A percentile compares a stretch with the other conserved stretches of the same genome.
Evolutionary conservation across 2,329 filamentous ascomycete species (phyloP).

Genomic region (Claviceps purpurea): DNA sequence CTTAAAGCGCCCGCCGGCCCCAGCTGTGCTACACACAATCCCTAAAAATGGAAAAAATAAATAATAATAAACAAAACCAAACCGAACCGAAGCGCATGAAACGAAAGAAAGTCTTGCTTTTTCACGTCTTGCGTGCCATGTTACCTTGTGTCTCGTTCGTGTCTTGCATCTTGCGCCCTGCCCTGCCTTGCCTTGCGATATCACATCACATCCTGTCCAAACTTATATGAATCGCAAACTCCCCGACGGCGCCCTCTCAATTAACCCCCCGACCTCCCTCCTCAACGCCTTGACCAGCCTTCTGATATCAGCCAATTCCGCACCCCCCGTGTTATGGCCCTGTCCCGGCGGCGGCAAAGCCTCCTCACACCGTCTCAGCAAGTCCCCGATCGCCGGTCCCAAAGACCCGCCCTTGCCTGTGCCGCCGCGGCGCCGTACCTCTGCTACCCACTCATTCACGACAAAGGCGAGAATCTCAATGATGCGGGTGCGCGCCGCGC

Average conservation of each 20-base stretch:
- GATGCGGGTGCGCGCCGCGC: constrained; percentile 32
- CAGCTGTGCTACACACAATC: background rate
- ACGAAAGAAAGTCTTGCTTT: background rate
- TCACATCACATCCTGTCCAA: background rate
- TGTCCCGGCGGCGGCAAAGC: constrained; percentile 27
- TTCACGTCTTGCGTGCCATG: background rate
- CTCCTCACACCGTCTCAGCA: constrained; percentile 36
- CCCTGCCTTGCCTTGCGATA: too few species aligned
- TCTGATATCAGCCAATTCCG: constrained; percentile 30
- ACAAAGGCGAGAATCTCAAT: constrained; percentile 41
- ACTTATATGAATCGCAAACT: constrained; percentile 33
- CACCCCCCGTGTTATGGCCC: constrained; percentile 30
- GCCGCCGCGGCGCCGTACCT: constrained; percentile 34
- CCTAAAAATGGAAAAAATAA: background rate
- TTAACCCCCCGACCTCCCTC: constrained; percentile 30
- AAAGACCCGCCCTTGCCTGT: constrained; percentile 25
- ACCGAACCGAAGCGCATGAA: background rate
- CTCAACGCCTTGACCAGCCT: constrained; percentile 28
- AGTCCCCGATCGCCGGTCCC: constrained; percentile 32
- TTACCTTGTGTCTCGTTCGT: too few species aligned
- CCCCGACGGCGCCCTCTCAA: constrained; percentile 27
- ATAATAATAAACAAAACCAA: background rate
- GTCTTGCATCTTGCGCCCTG: too few species aligned
- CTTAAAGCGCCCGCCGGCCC: background rate
- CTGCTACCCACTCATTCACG: constrained; percentile 35